Evolutionary conservation across 192 early-diverging fungal species (phyloP), one percentile per base, ranked within the genome.

Genomic region (Coemansia sp.): DNA sequence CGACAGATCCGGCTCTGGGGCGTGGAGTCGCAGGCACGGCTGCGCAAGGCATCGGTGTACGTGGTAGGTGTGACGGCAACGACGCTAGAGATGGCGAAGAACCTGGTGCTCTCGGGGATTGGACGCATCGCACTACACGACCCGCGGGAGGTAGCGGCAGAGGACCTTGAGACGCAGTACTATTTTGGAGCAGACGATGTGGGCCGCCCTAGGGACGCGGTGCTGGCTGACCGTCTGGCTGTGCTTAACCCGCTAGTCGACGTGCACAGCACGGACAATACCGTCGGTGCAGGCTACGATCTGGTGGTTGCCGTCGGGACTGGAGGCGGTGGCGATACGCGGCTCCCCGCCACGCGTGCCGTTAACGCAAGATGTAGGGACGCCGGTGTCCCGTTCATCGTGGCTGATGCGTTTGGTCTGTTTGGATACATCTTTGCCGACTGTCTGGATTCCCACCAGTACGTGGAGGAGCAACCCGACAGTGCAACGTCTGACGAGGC

Each of bases 1-100:
- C 85, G 97, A 26, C 97, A 99, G 85, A 99, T 99, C 72, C 87
- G 97, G 58, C 83, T 99, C 19, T 99, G 97, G 97, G 97, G 97
- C 10, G 64, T 98, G 55, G 94, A 97, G 64, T 92, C 95, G 32
- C 97, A 99, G 69, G 86, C 86, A 62, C 76, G 95, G 63, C 94
- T 99, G 77, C 84, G 92, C 51, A 88, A 87, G 36, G 78, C 94
- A 41, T 84, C 87, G 6, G 88, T 98, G 58, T 84, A 94, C 21
- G 74, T 98, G 21, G 74, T 84, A 18, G 91, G 92, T 9, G 73
- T 93, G 18, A 88, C 82, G 52, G 90, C 89, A 0, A 74, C 97
- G 42, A 88, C 87, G 41, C 92, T 90, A 62, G 97, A 99, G 71
- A 83, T 94, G 21, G 85, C 88, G 80, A 99, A 99, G 76, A 99